Evolutionary conservation across 1,139 yeast genomes (phyloP).

Genomic region (Candida sp.): DNA sequence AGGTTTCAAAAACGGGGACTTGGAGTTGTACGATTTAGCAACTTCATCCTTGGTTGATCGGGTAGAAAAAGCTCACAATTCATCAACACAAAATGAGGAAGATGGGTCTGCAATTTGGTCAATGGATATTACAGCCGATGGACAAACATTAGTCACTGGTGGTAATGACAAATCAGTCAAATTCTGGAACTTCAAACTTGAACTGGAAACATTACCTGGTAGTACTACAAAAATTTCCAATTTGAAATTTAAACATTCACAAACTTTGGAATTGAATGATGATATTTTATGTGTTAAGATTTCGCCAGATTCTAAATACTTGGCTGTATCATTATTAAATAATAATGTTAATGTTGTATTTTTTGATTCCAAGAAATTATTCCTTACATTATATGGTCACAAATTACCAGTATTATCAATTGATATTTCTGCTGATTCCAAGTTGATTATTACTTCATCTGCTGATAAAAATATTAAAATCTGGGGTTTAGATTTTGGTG

Average conservation of each 20-base stretch:
- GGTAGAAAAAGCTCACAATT: conserved; percentile 67
- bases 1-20: conserved; percentile 87
- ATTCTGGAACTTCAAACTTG: conserved; percentile 82
- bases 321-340: conserved; percentile 86
- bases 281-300: conserved; percentile 78
- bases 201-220: conserved; percentile 67
- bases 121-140: conserved; percentile 82
- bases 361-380: conserved; percentile 81
- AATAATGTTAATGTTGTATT: conserved; percentile 93
- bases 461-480: conserved; percentile 97
- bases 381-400: conserved; percentile 89
- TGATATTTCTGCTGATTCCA: conserved; percentile 87
- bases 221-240: conserved; percentile 50
- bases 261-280: conserved; percentile 81
- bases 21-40: conserved; percentile 85
- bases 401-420: conserved; percentile 89
- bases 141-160: conserved; percentile 82
- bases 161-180: conserved; percentile 90
- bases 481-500: conserved; percentile 99
- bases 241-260: conserved; percentile 66
- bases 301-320: conserved; percentile 75
- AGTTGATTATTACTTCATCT: conserved; percentile 83
- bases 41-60: conserved; percentile 71
- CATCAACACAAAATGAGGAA: conserved; percentile 19
- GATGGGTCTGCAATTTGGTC: conserved; percentile 86